These are phyloP conservation scores for Scheffersomyces segobiensis DNA, from an alignment of 1,139 yeast genomes.

Conservation along the genomic window DNA sequence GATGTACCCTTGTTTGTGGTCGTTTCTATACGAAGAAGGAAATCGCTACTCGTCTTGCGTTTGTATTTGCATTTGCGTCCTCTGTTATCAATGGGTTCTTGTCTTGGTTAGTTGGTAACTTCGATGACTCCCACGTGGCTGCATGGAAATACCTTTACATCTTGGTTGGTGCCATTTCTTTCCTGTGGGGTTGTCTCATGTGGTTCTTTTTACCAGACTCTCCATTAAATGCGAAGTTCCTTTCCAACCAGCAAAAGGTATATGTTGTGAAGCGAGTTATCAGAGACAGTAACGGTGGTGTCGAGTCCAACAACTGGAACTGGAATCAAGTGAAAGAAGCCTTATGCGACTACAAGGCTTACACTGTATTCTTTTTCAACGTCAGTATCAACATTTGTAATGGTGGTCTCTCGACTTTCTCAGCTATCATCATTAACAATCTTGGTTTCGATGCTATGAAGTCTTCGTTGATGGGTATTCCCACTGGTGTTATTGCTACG, in stretches of 20 bases:
- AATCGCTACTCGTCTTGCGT: conserved; percentile 26
- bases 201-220: conserved; percentile 34
- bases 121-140: conserved; percentile 21
- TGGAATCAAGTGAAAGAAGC: conserved; percentile 26
- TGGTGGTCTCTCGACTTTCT: conserved; percentile 40
- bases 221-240: conserved; percentile 40
- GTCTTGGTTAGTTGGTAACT: conserved; percentile 31
- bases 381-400: conserved; percentile 37
- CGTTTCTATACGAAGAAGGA: conserved; percentile 29
- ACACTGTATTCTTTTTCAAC: conserved; percentile 31
- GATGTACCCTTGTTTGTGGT: conserved; percentile 40
- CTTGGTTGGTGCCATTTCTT: conserved; percentile 30
- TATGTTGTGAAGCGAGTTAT: conserved; percentile 31
- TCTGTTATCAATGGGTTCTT: conserved; percentile 32
- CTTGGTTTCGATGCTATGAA: conserved; percentile 21
- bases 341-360: conserved; percentile 22
- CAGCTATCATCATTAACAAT: conserved; percentile 18
- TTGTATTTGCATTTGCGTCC: conserved; percentile 28
- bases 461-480: conserved; percentile 25
- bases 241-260: conserved; percentile 25
- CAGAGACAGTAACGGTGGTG: conserved; percentile 27
- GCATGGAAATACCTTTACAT: conserved; percentile 34
- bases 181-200: conserved; percentile 25
- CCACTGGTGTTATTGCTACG: conserved; percentile 25
- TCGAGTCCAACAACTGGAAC: conserved; percentile 22